Percentiles rank a stretch among this genome's conserved stretches.
Conservation (phyloP, 2,329 filamentous ascomycete species). For the Stemphylium beticola region DNA sequence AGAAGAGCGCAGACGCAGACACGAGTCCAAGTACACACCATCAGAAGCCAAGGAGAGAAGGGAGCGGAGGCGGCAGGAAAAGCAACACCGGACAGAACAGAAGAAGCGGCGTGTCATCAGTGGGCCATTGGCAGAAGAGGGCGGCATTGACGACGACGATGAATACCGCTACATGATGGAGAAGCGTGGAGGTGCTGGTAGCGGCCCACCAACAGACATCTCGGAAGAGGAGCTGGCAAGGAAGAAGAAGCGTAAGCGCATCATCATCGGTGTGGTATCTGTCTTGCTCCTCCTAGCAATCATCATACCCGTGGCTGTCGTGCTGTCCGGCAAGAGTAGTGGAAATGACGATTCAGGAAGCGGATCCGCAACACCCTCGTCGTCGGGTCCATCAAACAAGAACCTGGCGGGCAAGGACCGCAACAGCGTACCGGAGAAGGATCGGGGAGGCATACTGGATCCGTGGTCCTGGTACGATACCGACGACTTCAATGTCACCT, state of each 20-base stretch:
- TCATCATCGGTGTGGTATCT: constrained; percentile 51
- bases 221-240: constrained; percentile 49
- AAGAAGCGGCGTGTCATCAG: constrained; percentile 54
- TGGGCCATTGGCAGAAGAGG: constrained; percentile 55
- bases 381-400: constrained; percentile 49
- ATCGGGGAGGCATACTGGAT: constrained; percentile 78
- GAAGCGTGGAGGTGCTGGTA: constrained; percentile 51
- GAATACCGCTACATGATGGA: constrained; percentile 51
- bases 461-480: constrained; percentile 93
- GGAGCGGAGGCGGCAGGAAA: constrained; percentile 51
- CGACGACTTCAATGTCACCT: constrained; percentile 90
- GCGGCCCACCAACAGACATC: constrained; percentile 38
- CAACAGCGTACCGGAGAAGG: constrained; percentile 59
- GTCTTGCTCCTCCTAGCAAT: constrained; percentile 53
- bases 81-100: constrained; percentile 37
- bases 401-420: constrained; percentile 55
- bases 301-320: constrained; percentile 55
- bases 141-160: constrained; percentile 51
- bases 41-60: constrained; percentile 47
- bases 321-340: constrained; percentile 54
- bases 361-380: constrained; percentile 24
- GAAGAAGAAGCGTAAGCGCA: constrained; percentile 59
- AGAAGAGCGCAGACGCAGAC: constrained; percentile 35
- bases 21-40: constrained; percentile 46
- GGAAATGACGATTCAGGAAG: constrained; percentile 31